These are phyloP conservation scores for Termitomyces sp. DNA, from an alignment of 768 basidiomycete genomes.

Conservation along the genomic window DNA sequence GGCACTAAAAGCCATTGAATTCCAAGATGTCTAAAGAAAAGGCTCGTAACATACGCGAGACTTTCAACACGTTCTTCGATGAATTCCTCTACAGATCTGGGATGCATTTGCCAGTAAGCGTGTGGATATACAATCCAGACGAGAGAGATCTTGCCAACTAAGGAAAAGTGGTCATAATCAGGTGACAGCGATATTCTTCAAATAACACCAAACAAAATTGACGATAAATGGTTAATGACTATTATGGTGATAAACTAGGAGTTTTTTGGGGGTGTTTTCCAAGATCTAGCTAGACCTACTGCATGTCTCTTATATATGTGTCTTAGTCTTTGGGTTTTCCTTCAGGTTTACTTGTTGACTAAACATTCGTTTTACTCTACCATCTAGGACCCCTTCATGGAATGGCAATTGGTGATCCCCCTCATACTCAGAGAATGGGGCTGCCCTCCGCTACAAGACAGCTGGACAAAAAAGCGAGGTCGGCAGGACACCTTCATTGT, in stretches of 20 bases:
- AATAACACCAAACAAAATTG: conserved; percentile 1
- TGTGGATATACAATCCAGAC: background rate
- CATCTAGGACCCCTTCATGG: no score
- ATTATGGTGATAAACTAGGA: no score
- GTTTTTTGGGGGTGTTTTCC: no score
- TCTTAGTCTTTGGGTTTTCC: no score
- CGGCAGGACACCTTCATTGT: conserved; percentile 74
- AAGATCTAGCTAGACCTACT: no score
- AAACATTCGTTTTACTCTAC: no score
- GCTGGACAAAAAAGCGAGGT: conserved; percentile 70
- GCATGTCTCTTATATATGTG: no score
- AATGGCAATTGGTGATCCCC: conserved; percentile 21
- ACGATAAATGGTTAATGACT: no score
- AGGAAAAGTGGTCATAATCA: background rate
- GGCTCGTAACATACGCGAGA: conserved; percentile 28
- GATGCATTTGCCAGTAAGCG: conserved; percentile 7
- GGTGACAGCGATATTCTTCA: conserved; percentile 1
- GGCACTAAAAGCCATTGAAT: conserved; percentile 32
- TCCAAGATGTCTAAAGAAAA: background rate
- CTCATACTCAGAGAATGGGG: no score
- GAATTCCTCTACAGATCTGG: conserved; percentile 24
- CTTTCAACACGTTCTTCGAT: conserved; percentile 39
- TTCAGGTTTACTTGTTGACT: no score
- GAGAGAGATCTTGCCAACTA: conserved; percentile 4
- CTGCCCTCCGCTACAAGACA: conserved; percentile 33